Conservation (phyloP, 228 moss, liverwort and hornwort genomes). For the Sphagnum magellanicum region DNA sequence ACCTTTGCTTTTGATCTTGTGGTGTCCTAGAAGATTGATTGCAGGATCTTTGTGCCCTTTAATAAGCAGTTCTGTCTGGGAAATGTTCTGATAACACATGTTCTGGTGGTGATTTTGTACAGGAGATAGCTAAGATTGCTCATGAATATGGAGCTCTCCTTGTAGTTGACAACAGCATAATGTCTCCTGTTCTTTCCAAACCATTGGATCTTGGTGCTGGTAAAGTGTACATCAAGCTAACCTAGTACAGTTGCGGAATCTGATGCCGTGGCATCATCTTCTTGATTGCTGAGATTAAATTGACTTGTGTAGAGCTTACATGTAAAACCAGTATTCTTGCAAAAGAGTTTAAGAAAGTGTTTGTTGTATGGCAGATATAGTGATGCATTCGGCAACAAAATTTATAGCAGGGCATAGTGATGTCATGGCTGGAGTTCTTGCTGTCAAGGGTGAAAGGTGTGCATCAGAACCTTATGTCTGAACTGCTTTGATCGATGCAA, state of each 20-base stretch:
- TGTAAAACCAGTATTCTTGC: too few species aligned
- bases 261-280: too few species aligned
- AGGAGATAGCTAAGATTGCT: slow-evolving; percentile 65
- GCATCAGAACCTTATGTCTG: not conserved
- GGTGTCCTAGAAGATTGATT: not conserved
- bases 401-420: slow-evolving; percentile 88
- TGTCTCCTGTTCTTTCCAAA: slow-evolving; percentile 79
- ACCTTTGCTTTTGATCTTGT: not conserved
- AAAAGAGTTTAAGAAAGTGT: too few species aligned
- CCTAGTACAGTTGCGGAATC: too few species aligned
- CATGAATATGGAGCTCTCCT: slow-evolving; percentile 60
- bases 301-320: too few species aligned
- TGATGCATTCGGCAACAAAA: slow-evolving; percentile 92
- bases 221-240: slow-evolving; percentile 8
- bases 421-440: slow-evolving; percentile 87
- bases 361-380: slow-evolving; percentile 46
- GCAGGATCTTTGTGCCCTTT: not conserved
- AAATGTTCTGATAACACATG: too few species aligned
- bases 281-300: too few species aligned
- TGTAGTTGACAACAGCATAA: slow-evolving; percentile 87
- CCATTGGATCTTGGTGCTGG: slow-evolving; percentile 81
- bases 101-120: not conserved
- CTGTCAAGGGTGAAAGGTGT: slow-evolving; percentile 75
- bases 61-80: too few species aligned
- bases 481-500: too few species aligned